Evolutionary conservation across 108 stramenopile species (phyloP), one percentile per base, ranked within the genome.

Genomic region (Pinguiococcus pyrenoidosus): DNA sequence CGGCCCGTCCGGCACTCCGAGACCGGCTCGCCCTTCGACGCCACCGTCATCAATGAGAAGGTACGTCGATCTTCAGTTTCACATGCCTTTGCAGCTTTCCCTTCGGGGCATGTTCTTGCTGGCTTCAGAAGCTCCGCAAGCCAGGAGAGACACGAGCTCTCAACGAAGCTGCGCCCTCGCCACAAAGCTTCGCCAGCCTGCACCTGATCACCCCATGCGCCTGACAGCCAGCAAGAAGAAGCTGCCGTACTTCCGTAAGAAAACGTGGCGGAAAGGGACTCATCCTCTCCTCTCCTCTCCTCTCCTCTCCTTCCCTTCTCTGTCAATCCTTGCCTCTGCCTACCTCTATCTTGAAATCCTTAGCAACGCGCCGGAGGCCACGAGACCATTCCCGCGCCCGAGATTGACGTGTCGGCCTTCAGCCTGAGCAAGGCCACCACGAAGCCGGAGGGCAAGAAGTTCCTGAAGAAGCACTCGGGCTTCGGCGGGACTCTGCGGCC

Each of bases 301-400:
- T n/a, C n/a, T n/a, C n/a, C n/a, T n/a, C n/a, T n/a, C n/a, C n/a
- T n/a, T n/a, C n/a, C n/a, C n/a, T n/a, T n/a, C n/a, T n/a, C n/a
- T n/a, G n/a, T n/a, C n/a, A n/a, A n/a, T n/a, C n/a, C n/a, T n/a
- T n/a, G 8, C 39, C 39, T 16, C 14, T 14, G 13, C 39, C 6
- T 40, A 16, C 39, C 16, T 5, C 6, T 44, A 13, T 27, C 25
- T 44, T 44, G 14, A 30, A 12, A 8, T 20, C 3, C 26, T 4
- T 23, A 71, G 71, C 49, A 33, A 9, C 77, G 81, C 36, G 73
- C 81, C 1, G 81, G 81, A 29, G 77, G 81, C n/a, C 81, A 82
- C 46, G 79, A 77, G 29, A 60, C 59, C 36, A 49, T 78, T 4
- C 76, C 79, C 22, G 52, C 58, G 21, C 76, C 66, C 43, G 45